A percentile compares a stretch with the other conserved stretches of the same genome.
These are phyloP conservation scores for Auriculariales sp. DNA, from an alignment of 768 basidiomycete genomes.

Conservation along the genomic window DNA sequence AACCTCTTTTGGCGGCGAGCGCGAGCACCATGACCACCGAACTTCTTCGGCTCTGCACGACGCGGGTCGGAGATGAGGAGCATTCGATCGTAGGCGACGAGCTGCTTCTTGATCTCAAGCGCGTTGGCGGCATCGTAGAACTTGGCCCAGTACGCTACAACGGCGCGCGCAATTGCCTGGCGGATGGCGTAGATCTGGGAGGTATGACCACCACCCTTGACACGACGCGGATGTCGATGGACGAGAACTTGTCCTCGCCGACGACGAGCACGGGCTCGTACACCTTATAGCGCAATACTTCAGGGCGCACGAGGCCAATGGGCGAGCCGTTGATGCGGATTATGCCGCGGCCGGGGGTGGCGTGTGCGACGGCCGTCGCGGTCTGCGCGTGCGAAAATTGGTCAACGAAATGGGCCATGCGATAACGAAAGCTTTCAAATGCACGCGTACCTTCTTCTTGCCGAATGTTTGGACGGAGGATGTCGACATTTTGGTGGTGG, in stretches of 20 bases:
- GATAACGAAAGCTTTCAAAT: neutral
- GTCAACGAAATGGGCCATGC: neutral
- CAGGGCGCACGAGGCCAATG: slow-evolving; percentile 88
- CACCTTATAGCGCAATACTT: slow-evolving; percentile 93
- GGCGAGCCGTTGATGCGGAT: slow-evolving; percentile 96
- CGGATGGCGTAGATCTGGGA: slow-evolving; percentile 98
- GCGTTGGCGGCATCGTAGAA: slow-evolving; percentile 96
- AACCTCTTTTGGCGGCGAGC: slow-evolving; percentile 96
- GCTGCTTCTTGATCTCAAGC: slow-evolving; percentile 94
- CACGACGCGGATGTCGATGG: slow-evolving; percentile 95
- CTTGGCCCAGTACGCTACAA: slow-evolving; percentile 97
- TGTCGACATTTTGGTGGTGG: slow-evolving; percentile 12
- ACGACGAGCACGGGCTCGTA: slow-evolving; percentile 94
- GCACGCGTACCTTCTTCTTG: slow-evolving; percentile 84
- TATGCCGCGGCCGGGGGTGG: slow-evolving; percentile 89
- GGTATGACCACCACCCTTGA: slow-evolving; percentile 98
- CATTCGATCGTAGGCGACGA: slow-evolving; percentile 88
- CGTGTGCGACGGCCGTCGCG: slow-evolving; percentile 94
- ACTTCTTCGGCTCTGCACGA: slow-evolving; percentile 99
- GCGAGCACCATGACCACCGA: slow-evolving; percentile 96
- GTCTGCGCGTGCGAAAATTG: slow-evolving; percentile 37
- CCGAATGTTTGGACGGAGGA: slow-evolving; percentile 99
- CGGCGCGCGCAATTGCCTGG: slow-evolving; percentile 94
- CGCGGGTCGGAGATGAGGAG: slow-evolving; percentile 87
- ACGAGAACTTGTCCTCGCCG: slow-evolving; percentile 75